Conservation (phyloP, 805 yeast species). For the Saccharomycopsis amapae region DNA sequence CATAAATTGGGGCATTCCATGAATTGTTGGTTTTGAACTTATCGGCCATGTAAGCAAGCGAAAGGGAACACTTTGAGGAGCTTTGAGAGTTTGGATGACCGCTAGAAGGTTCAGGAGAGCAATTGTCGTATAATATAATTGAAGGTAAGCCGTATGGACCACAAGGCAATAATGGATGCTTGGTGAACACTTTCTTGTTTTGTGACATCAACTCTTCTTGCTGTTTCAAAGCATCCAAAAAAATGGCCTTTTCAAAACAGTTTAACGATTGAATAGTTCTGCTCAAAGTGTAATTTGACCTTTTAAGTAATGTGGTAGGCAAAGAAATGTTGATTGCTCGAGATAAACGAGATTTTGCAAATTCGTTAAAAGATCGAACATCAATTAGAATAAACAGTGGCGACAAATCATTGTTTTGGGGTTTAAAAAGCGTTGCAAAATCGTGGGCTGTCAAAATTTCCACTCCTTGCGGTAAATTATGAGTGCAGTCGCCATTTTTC, state of each 20-base stretch:
- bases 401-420: neutral
- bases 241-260: conserved; percentile 38
- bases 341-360: conserved; percentile 46
- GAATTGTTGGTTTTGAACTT: conserved; percentile 37
- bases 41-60: conserved; percentile 39
- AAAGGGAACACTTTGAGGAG: conserved; percentile 27
- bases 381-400: conserved; percentile 50
- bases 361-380: conserved; percentile 75
- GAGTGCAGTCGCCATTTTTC: neutral
- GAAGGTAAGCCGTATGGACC: conserved; percentile 32
- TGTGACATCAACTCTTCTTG: conserved; percentile 16
- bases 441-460: conserved; percentile 6
- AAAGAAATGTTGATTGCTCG: conserved; percentile 71
- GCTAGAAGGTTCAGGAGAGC: too few relatives aligned
- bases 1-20: conserved; percentile 36
- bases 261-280: conserved; percentile 59
- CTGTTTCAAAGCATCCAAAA: conserved; percentile 32
- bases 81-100: neutral
- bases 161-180: conserved; percentile 16
- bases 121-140: conserved; percentile 47
- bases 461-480: conserved; percentile 8
- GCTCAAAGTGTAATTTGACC: conserved; percentile 61
- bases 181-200: conserved; percentile 8
- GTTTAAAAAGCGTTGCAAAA: neutral
- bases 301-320: conserved; percentile 80